phyloP scores from a whole-genome alignment of 176 grass and related monocot genomes.

The Cenchrus fungigraminus region DNA sequence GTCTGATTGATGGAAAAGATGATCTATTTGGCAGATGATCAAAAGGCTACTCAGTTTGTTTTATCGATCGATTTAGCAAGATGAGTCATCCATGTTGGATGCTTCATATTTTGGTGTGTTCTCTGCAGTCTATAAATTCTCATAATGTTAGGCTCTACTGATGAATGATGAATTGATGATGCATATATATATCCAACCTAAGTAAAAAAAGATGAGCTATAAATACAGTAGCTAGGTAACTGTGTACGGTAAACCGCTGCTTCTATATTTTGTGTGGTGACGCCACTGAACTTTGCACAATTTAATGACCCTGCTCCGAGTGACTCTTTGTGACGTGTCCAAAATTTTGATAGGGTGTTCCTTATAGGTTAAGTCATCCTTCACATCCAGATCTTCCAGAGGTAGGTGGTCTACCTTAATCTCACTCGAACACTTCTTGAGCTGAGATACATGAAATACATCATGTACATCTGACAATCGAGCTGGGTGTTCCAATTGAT shows the following conservation, averaged over 20 bases:
- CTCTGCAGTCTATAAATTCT: slow-evolving; percentile 28
- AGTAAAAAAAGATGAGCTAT: neutral
- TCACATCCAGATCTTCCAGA: too few relatives aligned
- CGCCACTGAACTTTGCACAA: too few relatives aligned
- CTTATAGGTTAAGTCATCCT: too few relatives aligned
- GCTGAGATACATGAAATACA: too few relatives aligned
- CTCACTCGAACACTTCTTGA: too few relatives aligned
- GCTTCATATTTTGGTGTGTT: slow-evolving; percentile 24
- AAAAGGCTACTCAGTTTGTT: slow-evolving; percentile 35
- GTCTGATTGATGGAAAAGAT: slow-evolving; percentile 40
- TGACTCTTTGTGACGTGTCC: too few relatives aligned
- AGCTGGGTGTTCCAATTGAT: too few relatives aligned
- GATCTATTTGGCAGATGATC: slow-evolving; percentile 38
- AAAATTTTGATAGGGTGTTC: too few relatives aligned
- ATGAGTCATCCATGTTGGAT: slow-evolving; percentile 30
- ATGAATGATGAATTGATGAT: neutral
- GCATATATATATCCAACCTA: neutral
- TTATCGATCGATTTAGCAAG: slow-evolving; percentile 19
- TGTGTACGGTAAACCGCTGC: neutral
- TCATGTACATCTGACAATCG: too few relatives aligned
- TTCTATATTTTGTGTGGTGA: too few relatives aligned
- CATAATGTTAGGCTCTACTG: slow-evolving; percentile 18
- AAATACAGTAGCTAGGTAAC: neutral
- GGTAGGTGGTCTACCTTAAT: too few relatives aligned
- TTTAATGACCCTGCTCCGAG: too few relatives aligned